Conservation (phyloP, 2,329 filamentous ascomycete genomes). For the Colletotrichum chlorophyti region DNA sequence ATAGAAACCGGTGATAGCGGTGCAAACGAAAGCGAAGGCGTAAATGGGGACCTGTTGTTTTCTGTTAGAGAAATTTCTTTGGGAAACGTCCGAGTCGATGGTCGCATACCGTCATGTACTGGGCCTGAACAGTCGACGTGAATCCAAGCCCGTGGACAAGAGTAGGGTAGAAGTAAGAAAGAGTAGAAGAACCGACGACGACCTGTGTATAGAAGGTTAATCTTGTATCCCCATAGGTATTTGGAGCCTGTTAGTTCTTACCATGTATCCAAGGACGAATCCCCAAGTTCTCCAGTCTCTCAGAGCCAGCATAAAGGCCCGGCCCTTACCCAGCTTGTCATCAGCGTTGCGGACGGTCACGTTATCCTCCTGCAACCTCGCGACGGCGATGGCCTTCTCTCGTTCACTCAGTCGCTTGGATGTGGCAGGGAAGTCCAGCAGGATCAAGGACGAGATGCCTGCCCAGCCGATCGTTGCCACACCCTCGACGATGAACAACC, state of each 20-base stretch:
- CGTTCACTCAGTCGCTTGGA: conserved; percentile 62
- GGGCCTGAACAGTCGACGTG: conserved; percentile 45
- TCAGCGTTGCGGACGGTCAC: conserved; percentile 69
- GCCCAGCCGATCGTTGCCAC: conserved; percentile 69
- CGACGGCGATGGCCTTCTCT: conserved; percentile 66
- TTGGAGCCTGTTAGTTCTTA: background rate
- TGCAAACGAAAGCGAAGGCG: conserved; percentile 57
- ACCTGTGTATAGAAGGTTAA: conserved; percentile 25
- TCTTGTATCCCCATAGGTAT: background rate
- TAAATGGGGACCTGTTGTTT: conserved; percentile 54
- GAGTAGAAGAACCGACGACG: conserved; percentile 49
- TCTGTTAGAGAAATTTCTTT: background rate
- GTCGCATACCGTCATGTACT: conserved; percentile 47
- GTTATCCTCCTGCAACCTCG: conserved; percentile 64
- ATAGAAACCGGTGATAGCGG: conserved; percentile 51
- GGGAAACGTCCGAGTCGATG: no score
- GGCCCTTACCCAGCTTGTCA: conserved; percentile 35
- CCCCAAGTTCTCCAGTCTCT: conserved; percentile 8
- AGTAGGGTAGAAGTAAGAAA: conserved; percentile 62
- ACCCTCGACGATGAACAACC: conserved; percentile 69
- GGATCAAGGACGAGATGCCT: conserved; percentile 68
- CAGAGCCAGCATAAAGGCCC: background rate
- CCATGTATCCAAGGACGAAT: conserved; percentile 9
- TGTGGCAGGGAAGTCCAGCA: conserved; percentile 73
- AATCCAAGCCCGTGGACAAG: conserved; percentile 59